Base-by-base conservation (phyloP, 2,329 filamentous ascomycete species). In the Cladosporium sp. region DNA sequence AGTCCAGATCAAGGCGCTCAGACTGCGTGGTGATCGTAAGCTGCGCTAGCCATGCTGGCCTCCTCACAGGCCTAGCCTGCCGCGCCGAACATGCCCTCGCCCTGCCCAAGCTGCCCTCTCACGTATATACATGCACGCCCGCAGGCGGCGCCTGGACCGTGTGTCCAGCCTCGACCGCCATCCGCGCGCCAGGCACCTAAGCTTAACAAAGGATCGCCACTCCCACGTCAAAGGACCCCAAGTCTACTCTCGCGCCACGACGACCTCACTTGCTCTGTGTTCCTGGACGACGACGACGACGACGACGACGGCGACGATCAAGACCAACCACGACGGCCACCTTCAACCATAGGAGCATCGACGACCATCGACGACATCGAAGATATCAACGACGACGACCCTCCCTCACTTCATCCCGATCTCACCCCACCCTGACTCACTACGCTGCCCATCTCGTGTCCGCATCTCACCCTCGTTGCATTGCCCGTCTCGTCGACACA, bases 121-220 rank as follows among this genome's bases (percentile, higher is more conserved):
- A 50, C 29, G 55, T 67, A 67, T 65, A 65, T 72, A 69, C 70
- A 69, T 69, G 67, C 64, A 70, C 69, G 69, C 70, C 70, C 69
- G 69, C 70, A 70, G 67, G 59, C 58, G 52, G 64, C 64, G 69
- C 69, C 62, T 71, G 77, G 77, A 74, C 76, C 74, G 77, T 75
- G 77, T 75, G 77, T 80, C 77, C 79, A 80, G 80, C 80, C 76
- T 75, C 71, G 72, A 74, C 73, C 78, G 79, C 80, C 80, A 78
- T 80, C 76, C 76, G 76, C 76, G 72, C 78, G 76, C 74, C 79
- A 79, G 78, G 76, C 75, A 77, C 76, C 76, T 78, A 77, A 80
- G 79, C 79, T 81, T 81, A 81, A 81, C 80, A 81, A 80, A 80
- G 78, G 80, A 82, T 82, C 80, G 80, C 78, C 80, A 75, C 77